Conservation (phyloP, 805 yeast species). For the Myxozyma neotropica region DNA sequence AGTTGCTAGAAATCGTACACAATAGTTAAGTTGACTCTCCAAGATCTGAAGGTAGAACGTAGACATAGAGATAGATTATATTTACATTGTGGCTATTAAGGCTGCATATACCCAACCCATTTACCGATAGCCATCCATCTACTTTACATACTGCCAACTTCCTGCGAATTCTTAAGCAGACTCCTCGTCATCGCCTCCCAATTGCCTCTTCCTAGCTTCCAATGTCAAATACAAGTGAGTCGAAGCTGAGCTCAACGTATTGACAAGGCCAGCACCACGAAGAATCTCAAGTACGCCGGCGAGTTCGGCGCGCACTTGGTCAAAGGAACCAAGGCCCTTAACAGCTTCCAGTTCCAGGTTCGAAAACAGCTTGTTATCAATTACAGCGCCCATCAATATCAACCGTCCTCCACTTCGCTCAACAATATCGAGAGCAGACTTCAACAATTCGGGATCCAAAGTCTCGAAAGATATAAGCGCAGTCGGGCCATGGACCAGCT, state of each 20-base stretch:
- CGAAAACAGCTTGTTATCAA: constrained; percentile 63
- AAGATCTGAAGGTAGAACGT: no score
- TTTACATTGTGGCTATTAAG: background rate
- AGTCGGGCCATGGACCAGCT: constrained; percentile 81
- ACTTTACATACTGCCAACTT: background rate
- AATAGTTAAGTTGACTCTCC: no score
- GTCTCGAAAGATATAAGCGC: constrained; percentile 71
- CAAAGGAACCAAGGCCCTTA: constrained; percentile 72
- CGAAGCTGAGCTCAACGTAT: constrained; percentile 73
- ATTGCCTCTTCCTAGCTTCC: constrained; percentile 59
- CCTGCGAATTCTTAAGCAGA: background rate
- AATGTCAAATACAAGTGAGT: constrained; percentile 72
- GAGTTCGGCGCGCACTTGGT: constrained; percentile 75
- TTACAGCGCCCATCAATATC: constrained; percentile 81
- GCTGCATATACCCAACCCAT: background rate
- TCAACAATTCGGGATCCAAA: constrained; percentile 70
- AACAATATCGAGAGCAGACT: constrained; percentile 60
- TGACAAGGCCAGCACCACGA: constrained; percentile 88
- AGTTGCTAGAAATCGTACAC: no score
- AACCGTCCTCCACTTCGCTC: constrained; percentile 70
- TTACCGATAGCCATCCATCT: background rate
- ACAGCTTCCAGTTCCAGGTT: constrained; percentile 58
- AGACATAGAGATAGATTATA: no score
- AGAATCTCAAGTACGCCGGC: constrained; percentile 79
- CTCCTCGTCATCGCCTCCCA: constrained; percentile 23